A percentile compares a stretch with the other conserved stretches of the same genome.
phyloP scores from a whole-genome alignment of 805 yeast genomes.

The Suhomyces prunicola region DNA sequence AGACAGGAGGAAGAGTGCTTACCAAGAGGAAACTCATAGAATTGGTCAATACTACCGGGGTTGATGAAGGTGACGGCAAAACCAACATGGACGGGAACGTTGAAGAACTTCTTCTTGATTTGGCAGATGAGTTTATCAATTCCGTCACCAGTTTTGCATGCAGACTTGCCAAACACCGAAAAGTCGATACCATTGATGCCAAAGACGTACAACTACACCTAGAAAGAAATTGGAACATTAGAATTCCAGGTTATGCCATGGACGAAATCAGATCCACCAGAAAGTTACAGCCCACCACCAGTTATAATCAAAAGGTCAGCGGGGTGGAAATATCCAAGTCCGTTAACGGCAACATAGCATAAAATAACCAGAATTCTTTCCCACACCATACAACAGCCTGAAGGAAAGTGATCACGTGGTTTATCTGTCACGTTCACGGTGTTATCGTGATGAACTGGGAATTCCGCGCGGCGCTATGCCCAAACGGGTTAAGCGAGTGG shows the following conservation, averaged over 20 bases:
- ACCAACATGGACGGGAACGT: constrained; percentile 92
- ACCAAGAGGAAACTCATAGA: constrained; percentile 89
- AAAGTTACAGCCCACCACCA: constrained; percentile 63
- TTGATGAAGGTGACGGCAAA: constrained; percentile 88
- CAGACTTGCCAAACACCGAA: constrained; percentile 90
- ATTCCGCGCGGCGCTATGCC: background rate
- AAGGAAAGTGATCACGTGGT: background rate
- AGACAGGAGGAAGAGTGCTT: constrained; percentile 74
- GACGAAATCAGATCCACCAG: constrained; percentile 83
- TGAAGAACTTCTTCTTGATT: constrained; percentile 82
- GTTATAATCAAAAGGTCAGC: constrained; percentile 63
- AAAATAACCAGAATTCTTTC: background rate
- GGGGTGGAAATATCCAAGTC: constrained; percentile 67
- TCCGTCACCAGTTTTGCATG: constrained; percentile 93
- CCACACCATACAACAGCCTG: too few relatives aligned
- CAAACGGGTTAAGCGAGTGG: background rate
- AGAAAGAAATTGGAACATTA: constrained; percentile 91
- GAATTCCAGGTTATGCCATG: constrained; percentile 88
- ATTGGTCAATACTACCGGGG: constrained; percentile 75
- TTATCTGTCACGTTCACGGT: background rate
- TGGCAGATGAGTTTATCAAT: constrained; percentile 93
- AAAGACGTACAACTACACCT: constrained; percentile 88
- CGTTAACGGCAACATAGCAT: constrained; percentile 44
- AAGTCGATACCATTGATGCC: constrained; percentile 80
- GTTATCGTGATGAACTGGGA: background rate